phyloP scores from a whole-genome alignment of 2,329 filamentous ascomycete genomes.

The Verticillium isaacii region DNA sequence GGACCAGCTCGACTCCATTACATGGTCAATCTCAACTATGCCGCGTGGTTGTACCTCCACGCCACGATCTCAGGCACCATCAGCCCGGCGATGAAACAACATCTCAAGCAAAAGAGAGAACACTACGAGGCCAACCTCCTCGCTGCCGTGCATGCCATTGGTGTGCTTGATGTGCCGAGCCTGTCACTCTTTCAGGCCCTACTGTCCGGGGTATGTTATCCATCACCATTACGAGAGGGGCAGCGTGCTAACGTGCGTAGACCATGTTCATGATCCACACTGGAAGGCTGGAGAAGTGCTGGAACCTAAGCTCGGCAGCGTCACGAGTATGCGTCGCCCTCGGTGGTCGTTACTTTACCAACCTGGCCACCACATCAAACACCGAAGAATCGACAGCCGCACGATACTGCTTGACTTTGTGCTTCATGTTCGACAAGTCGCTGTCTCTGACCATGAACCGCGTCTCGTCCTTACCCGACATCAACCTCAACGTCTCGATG shows the following conservation, averaged over 20 bases:
- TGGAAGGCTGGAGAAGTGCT: background rate
- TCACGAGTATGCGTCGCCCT: background rate
- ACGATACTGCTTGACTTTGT: background rate
- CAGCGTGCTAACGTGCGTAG: background rate
- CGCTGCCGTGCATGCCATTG: background rate
- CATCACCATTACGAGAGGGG: too few species aligned
- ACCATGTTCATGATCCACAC: slow-evolving; percentile 2
- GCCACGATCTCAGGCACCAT: background rate
- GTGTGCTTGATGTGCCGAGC: background rate
- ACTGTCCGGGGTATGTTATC: background rate
- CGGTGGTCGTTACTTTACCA: background rate
- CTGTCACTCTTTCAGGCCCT: background rate
- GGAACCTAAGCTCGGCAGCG: background rate
- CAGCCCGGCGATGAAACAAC: background rate
- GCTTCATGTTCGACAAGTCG: slow-evolving; percentile 2
- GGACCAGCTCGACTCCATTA: background rate
- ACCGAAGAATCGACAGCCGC: background rate
- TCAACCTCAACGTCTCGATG: slow-evolving; percentile 1
- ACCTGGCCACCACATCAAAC: background rate
- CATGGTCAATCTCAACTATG: background rate
- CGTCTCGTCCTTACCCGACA: slow-evolving; percentile 1
- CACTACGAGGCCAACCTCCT: slow-evolving; percentile 1
- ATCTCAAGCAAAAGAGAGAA: background rate
- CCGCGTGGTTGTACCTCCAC: background rate
- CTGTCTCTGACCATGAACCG: slow-evolving; percentile 1